Base-by-base conservation (phyloP, 164 flowering plant species). In the Houttuynia cordata region DNA sequence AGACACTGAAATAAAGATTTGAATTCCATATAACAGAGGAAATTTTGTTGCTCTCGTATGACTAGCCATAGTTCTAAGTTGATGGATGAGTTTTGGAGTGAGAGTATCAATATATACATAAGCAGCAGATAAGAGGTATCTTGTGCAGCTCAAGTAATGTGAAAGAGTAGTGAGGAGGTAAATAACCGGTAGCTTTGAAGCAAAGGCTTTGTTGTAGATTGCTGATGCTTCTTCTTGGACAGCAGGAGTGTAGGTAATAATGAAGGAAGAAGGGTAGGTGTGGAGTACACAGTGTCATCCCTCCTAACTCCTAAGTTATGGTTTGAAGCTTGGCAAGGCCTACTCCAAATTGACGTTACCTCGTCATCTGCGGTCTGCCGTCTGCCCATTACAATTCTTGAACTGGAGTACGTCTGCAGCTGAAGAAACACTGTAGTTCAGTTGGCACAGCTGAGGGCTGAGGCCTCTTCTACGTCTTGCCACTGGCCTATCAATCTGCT, bases 111-210 rank as follows among this genome's bases (percentile, higher is more conserved):
- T 24, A 18, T 54, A 63, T 61, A 61, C 15, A 51, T 30, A 30
- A 30, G 37, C 37, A 30, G 37, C 17, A 24, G 24, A 60, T 47
- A 14, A 10, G 21, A 39, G 54, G 57, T 56, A n/a, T 61, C 18
- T 39, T 5, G 14, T 13, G 20, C 19, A 52, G 49, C 51, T 45
- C 9, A 49, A 61, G 40, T 57, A 15, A 37, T 9, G 47, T 24
- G 10, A 57, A 37, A 53, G 55, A 24, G 66, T 63, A 14, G 49
- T 40, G 45, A 12, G 23, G 24, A 53, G 42, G 50, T 2, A 14
- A 9, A 49, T 1, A 59, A 24, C 49, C 54, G 14, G 30, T 25
- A 49, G 55, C 66, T 56, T 63, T 57, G 54, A 63, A 63, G 66
- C 66, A 56, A 57, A 57, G 66, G 30, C 60, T 9, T 20, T 45